These are phyloP conservation scores for Leccinellum albellum DNA, from an alignment of 768 basidiomycete genomes.

Conservation along the genomic window DNA sequence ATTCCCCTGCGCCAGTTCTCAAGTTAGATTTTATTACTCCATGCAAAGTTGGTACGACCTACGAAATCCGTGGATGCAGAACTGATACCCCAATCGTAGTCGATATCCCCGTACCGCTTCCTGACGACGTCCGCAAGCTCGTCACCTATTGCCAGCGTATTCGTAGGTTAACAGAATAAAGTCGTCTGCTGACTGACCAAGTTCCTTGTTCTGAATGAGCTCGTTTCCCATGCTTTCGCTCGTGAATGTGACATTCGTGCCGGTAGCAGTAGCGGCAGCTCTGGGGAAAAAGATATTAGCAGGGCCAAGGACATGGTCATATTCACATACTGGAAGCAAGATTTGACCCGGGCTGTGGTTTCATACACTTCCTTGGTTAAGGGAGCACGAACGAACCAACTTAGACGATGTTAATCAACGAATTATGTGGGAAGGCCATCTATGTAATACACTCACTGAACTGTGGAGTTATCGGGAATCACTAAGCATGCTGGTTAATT, in stretches of 20 bases:
- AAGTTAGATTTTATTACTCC: neutral
- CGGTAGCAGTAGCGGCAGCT: slow-evolving; percentile 65
- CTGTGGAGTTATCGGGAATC: slow-evolving; percentile 77
- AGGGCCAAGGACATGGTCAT: neutral
- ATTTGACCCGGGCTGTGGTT: slow-evolving; percentile 55
- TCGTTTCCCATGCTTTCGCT: slow-evolving; percentile 42
- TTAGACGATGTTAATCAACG: slow-evolving; percentile 19
- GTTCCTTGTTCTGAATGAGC: slow-evolving; percentile 62
- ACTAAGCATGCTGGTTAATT: slow-evolving; percentile 40
- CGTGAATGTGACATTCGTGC: slow-evolving; percentile 49
- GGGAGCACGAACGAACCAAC: slow-evolving; percentile 74
- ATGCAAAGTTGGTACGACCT: slow-evolving; percentile 25
- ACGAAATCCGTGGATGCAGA: slow-evolving; percentile 84
- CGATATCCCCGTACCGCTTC: slow-evolving; percentile 58
- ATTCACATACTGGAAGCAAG: slow-evolving; percentile 65
- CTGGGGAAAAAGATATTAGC: slow-evolving; percentile 33
- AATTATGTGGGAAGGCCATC: neutral
- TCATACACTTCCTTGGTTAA: slow-evolving; percentile 57
- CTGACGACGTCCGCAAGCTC: slow-evolving; percentile 61
- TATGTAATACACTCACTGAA: slow-evolving; percentile 43
- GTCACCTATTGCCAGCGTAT: slow-evolving; percentile 39
- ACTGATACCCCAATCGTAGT: slow-evolving; percentile 63
- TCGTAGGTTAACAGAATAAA: neutral
- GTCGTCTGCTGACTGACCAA: slow-evolving; percentile 38
- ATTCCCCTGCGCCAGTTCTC: slow-evolving; percentile 36